Evolutionary conservation across 148 eudicot genomes (phyloP), one percentile per base, ranked within the genome.

Genomic region (Drosera capensis): DNA sequence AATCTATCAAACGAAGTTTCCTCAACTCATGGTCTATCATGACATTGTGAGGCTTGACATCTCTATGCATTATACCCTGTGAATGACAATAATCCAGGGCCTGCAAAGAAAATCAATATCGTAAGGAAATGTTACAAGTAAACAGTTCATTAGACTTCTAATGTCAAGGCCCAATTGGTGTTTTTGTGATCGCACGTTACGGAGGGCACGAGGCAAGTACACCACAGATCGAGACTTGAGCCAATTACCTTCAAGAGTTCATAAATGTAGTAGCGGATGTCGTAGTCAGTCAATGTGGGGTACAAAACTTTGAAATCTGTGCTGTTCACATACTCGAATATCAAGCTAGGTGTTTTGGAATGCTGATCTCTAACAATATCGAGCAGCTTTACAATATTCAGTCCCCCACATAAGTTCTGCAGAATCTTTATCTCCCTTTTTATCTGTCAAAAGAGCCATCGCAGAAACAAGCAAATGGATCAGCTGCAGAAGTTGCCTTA

Each of bases 1-100:
- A 87, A 58, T 87, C 96, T 41, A 87, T 87, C 65, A 87, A 64
- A 31, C 96, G 82, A 40, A 87, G 86, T 51, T 87, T 87, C 25
- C 96, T 62, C 58, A 79, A 60, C 70, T 82, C 94, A 60, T 82
- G 96, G 63, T 87, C 96, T 60, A 87, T 87, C 94, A 82, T 82
- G 16, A 87, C 94, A 66, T 87, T 87, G 53, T 87, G 96, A 52
- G 96, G 94, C 71, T 87, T 87, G 35, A 87, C 94, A 77, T 87
- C 96, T 45, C 96, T 70, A 56, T 87, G 96, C 96, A 87, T 87
- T 60, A 87, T 82, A 12, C 96, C 96, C 64, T 87, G 96, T 8
- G 96, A 87, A 57, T 87, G 96, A 43, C 80, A 87, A 61, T 68
- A 87, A 65, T 87, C 96, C 48, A 87, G 48, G 30, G 96, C 96